These are phyloP conservation scores for Coemansia sp. DNA, from an alignment of 192 early-diverging fungal species.

Conservation along the genomic window DNA sequence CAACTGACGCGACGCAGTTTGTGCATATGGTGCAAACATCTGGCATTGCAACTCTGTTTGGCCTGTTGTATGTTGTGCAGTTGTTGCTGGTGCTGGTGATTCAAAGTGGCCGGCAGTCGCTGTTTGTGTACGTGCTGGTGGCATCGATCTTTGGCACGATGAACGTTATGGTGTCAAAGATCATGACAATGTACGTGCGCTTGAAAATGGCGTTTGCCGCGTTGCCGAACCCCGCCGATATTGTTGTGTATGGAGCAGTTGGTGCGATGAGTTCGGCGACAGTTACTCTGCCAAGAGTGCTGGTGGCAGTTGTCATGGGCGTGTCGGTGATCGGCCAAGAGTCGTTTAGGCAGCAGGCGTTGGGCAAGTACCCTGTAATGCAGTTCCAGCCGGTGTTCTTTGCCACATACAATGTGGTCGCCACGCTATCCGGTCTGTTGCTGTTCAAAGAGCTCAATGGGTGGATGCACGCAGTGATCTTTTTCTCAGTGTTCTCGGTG, in stretches of 20 bases:
- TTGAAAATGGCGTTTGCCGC: conserved; percentile 23
- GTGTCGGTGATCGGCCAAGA: conserved; percentile 51
- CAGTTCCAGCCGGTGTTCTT: conserved; percentile 57
- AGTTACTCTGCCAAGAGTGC: conserved; percentile 22
- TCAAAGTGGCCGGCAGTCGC: conserved; percentile 21
- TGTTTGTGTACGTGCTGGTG: conserved; percentile 42
- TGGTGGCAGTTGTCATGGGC: conserved; percentile 28
- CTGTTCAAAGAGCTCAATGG: conserved; percentile 51
- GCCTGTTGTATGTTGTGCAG: conserved; percentile 17
- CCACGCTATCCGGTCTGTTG: conserved; percentile 38
- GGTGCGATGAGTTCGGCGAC: conserved; percentile 10
- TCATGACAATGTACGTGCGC: conserved; percentile 47
- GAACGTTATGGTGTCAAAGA: conserved; percentile 53
- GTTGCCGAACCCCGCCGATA: conserved; percentile 37
- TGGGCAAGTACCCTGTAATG: conserved; percentile 49
- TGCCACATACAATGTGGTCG: conserved; percentile 51
- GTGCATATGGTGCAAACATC: conserved; percentile 36
- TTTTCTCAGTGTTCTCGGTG: conserved; percentile 27
- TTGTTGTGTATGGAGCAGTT: conserved; percentile 40
- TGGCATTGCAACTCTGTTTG: conserved; percentile 33
- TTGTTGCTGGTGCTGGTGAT: conserved; percentile 28
- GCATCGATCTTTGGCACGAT: conserved; percentile 50
- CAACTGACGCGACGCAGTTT: conserved; percentile 33
- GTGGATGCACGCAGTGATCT: conserved; percentile 25
- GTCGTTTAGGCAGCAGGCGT: conserved; percentile 51